phyloP scores from a whole-genome alignment of 2,329 filamentous ascomycete species.

The Monosporascus sp. region DNA sequence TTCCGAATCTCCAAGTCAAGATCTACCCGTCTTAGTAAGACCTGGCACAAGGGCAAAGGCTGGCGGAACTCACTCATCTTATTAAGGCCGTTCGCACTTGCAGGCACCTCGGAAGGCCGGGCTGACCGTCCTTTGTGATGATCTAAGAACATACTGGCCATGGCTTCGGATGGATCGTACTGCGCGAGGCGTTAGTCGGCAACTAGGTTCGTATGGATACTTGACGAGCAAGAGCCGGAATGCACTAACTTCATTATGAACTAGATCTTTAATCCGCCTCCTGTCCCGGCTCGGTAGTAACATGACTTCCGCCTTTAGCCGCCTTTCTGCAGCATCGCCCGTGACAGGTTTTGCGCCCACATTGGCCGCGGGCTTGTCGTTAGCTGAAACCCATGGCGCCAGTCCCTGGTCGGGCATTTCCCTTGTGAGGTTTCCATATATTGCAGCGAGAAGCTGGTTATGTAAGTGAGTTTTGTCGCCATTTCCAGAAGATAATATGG shows the following conservation, averaged over 20 bases:
- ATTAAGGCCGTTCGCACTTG: slow-evolving; percentile 68
- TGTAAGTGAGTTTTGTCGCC: slow-evolving; percentile 60
- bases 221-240: neutral
- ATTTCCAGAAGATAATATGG: slow-evolving; percentile 51
- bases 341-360: slow-evolving; percentile 57
- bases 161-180: slow-evolving; percentile 51
- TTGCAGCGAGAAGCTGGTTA: slow-evolving; percentile 62
- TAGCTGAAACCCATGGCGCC: slow-evolving; percentile 66
- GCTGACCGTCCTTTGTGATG: slow-evolving; percentile 40
- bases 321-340: slow-evolving; percentile 60
- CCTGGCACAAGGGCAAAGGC: slow-evolving; percentile 1
- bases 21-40: slow-evolving; percentile 35
- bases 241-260: slow-evolving; percentile 52
- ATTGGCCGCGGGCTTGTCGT: slow-evolving; percentile 57
- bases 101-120: slow-evolving; percentile 55
- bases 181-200: slow-evolving; percentile 25
- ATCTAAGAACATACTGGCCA: slow-evolving; percentile 48
- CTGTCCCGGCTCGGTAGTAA: slow-evolving; percentile 62
- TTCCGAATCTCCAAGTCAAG: slow-evolving; percentile 64
- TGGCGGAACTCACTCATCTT: slow-evolving; percentile 62
- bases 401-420: slow-evolving; percentile 64
- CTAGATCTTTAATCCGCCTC: slow-evolving; percentile 60
- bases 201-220: neutral
- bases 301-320: slow-evolving; percentile 66
- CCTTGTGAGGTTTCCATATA: slow-evolving; percentile 64